Evolutionary conservation across 1,139 yeast genomes (phyloP).

Genomic region (Kodamaea suecica): DNA sequence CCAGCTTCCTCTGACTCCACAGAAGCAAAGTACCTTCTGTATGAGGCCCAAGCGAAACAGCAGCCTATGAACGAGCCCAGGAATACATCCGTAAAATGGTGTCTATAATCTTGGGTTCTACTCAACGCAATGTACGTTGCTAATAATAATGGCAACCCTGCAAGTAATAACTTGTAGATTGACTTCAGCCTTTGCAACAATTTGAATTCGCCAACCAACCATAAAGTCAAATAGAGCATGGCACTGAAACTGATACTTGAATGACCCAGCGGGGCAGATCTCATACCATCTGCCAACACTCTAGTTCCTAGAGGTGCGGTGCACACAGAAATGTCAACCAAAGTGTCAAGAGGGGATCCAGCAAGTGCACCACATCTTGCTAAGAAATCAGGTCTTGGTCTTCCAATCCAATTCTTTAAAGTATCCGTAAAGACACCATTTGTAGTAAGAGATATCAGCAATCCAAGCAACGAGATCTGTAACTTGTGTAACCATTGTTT

Average conservation of each 20-base stretch:
- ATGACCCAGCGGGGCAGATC: constrained; percentile 49
- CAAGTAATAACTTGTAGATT: constrained; percentile 11
- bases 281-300: constrained; percentile 40
- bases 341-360: constrained; percentile 33
- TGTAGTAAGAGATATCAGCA: constrained; percentile 46
- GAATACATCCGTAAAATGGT: constrained; percentile 66
- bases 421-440: constrained; percentile 55
- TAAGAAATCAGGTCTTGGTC: constrained; percentile 78
- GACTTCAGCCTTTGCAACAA: constrained; percentile 16
- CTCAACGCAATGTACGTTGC: constrained; percentile 47
- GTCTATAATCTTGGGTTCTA: constrained; percentile 72
- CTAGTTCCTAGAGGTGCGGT: constrained; percentile 36
- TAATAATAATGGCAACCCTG: constrained; percentile 15
- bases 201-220: constrained; percentile 59
- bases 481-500: constrained; percentile 25
- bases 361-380: constrained; percentile 59
- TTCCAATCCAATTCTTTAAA: constrained; percentile 71
- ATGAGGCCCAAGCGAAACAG: constrained; percentile 44
- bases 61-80: constrained; percentile 56
- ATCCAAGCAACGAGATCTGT: constrained; percentile 53
- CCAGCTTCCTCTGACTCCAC: constrained; percentile 13
- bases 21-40: constrained; percentile 47
- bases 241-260: constrained; percentile 44
- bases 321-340: constrained; percentile 41
- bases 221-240: constrained; percentile 42